Evolutionary conservation across 495 filamentous ascomycete species (phyloP).

Genomic region (Cladorrhinum samala): DNA sequence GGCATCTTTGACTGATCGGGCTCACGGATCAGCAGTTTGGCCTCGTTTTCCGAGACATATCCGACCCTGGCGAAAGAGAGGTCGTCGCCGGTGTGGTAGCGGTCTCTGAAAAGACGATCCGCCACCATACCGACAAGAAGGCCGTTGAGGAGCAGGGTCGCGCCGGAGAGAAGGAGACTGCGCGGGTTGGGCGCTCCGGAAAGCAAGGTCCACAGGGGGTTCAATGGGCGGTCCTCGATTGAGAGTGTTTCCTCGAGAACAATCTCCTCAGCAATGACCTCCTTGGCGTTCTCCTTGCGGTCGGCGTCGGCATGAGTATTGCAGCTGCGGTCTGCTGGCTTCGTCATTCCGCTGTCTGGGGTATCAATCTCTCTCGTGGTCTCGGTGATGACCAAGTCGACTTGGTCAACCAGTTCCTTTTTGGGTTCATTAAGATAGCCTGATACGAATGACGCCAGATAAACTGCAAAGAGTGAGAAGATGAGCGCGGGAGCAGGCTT

Average conservation of each 20-base stretch:
- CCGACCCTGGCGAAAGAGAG: slow-evolving; percentile 79
- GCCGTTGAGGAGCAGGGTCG: slow-evolving; percentile 66
- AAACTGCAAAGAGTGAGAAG: slow-evolving; percentile 65
- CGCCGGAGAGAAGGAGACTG: slow-evolving; percentile 47
- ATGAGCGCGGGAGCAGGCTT: slow-evolving; percentile 59
- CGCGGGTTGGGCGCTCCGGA: slow-evolving; percentile 70
- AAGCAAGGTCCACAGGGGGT: slow-evolving; percentile 56
- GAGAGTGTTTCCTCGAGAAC: slow-evolving; percentile 48
- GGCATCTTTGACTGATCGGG: slow-evolving; percentile 69
- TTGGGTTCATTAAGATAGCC: slow-evolving; percentile 51
- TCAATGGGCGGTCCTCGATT: slow-evolving; percentile 31
- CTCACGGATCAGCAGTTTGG: slow-evolving; percentile 78
- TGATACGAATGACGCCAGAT: slow-evolving; percentile 61
- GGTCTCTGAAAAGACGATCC: slow-evolving; percentile 68
- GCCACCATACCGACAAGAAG: slow-evolving; percentile 57
- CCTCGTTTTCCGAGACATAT: slow-evolving; percentile 73
- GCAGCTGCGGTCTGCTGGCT: background rate
- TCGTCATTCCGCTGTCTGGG: slow-evolving; percentile 18
- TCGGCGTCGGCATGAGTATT: slow-evolving; percentile 1
- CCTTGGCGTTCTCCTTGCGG: slow-evolving; percentile 5
- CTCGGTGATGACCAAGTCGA: slow-evolving; percentile 55
- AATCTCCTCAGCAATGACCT: slow-evolving; percentile 39
- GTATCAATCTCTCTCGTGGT: slow-evolving; percentile 29
- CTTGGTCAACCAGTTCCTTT: slow-evolving; percentile 55
- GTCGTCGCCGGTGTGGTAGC: slow-evolving; percentile 63